Evolutionary conservation across 345 rosid genomes (phyloP).

Genomic region (Microcos paniculata): DNA sequence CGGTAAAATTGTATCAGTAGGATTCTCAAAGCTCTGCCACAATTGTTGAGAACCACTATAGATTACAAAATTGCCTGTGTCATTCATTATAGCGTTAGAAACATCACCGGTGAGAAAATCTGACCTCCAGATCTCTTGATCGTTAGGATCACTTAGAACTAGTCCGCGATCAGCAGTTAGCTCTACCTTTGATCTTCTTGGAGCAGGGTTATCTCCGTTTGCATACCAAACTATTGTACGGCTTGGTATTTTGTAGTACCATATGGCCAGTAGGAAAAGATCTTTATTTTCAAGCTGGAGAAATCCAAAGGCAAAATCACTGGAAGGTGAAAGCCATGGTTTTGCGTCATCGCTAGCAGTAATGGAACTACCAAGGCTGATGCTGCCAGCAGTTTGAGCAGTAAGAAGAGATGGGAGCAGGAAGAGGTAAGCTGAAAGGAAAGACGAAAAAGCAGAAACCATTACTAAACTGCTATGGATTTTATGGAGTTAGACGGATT

Average conservation of each 20-base stretch:
- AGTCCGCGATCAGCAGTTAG: not conserved
- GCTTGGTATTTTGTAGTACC: conserved; percentile 31
- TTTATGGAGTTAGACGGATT: not conserved
- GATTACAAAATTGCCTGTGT: conserved; percentile 24
- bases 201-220: conserved; percentile 4
- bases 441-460: not conserved
- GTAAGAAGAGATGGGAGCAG: not conserved
- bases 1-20: conserved; percentile 39
- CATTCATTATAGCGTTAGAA: conserved; percentile 25
- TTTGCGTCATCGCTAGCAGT: not conserved
- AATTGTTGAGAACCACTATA: not conserved
- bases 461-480: not conserved
- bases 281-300: conserved; percentile 8
- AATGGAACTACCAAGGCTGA: not conserved
- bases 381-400: conserved; percentile 4
- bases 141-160: not conserved
- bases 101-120: not conserved
- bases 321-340: conserved; percentile 34
- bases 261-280: conserved; percentile 12
- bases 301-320: not conserved
- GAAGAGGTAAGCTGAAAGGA: not conserved
- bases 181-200: conserved; percentile 6
- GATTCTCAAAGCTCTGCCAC: conserved; percentile 14
- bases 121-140: conserved; percentile 27
- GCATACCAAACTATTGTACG: conserved; percentile 32